These are phyloP conservation scores for Euptelea pleiosperma DNA, from an alignment of 164 flowering plant genomes.

Conservation along the genomic window DNA sequence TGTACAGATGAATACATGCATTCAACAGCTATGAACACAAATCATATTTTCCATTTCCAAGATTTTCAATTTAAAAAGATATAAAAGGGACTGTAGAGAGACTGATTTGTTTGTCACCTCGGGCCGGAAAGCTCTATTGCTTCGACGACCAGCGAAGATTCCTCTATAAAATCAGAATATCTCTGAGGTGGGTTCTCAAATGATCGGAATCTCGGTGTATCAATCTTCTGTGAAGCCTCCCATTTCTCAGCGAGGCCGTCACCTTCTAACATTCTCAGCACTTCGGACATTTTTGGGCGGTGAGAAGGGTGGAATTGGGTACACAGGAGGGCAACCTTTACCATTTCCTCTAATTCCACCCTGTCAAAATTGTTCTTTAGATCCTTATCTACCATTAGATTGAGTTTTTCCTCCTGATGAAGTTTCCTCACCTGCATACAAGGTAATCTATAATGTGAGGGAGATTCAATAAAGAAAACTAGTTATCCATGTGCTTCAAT, in stretches of 20 bases:
- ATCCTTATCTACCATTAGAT: conserved; percentile 70
- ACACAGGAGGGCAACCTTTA: conserved; percentile 71
- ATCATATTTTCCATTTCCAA: conserved; percentile 15
- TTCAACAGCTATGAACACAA: conserved; percentile 31
- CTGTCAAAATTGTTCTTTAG: conserved; percentile 57
- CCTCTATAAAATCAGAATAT: conserved; percentile 65
- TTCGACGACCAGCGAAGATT: conserved; percentile 69
- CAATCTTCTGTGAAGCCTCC: conserved; percentile 72
- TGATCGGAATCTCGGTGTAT: conserved; percentile 51
- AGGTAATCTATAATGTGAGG: not conserved
- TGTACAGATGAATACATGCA: conserved; percentile 42
- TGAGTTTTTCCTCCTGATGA: conserved; percentile 62
- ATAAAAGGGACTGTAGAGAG: not conserved
- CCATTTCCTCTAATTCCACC: conserved; percentile 72
- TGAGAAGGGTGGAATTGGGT: conserved; percentile 68
- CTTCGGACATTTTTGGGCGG: conserved; percentile 83
- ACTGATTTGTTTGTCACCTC: conserved; percentile 23
- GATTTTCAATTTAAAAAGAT: conserved; percentile 7
- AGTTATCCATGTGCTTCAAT: no score
- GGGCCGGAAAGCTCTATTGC: conserved; percentile 97
- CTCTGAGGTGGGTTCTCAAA: conserved; percentile 43
- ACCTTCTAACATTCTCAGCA: conserved; percentile 74
- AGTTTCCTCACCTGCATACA: conserved; percentile 74
- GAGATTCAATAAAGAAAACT: not conserved
- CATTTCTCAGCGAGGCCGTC: conserved; percentile 82